Percentiles rank a stretch among this genome's conserved stretches.
Evolutionary conservation across 2,329 filamentous ascomycete species (phyloP).

Genomic region (Myriangium duriaei): DNA sequence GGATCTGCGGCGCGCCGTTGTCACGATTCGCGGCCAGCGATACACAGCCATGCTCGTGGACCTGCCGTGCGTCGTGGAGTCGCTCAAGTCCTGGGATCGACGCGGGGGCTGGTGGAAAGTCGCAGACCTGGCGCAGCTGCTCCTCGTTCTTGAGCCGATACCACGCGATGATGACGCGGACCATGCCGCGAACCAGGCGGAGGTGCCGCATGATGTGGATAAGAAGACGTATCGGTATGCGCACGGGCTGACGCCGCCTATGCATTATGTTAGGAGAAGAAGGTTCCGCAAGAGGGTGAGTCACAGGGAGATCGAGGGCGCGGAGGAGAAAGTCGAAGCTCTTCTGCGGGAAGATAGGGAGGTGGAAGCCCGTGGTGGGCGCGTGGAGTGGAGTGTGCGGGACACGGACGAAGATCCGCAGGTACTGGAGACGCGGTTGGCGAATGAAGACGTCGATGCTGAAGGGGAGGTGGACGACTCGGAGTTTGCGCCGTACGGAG

Average conservation of each 20-base stretch:
- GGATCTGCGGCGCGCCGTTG: conserved; percentile 59
- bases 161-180: conserved; percentile 24
- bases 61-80: conserved; percentile 74
- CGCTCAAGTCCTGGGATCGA: conserved; percentile 87
- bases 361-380: conserved; percentile 41
- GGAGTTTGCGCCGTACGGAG: conserved; percentile 19
- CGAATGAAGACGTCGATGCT: conserved; percentile 23
- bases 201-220: conserved; percentile 62
- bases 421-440: too few relatives aligned
- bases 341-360: conserved; percentile 56
- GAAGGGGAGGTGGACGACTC: conserved; percentile 27
- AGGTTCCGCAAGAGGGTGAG: conserved; percentile 74
- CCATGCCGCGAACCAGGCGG: conserved; percentile 36
- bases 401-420: conserved; percentile 8
- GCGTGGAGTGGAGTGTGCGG: conserved; percentile 38
- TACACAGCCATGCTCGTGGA: conserved; percentile 75
- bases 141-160: conserved; percentile 61
- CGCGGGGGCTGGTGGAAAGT: conserved; percentile 75
- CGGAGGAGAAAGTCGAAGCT: conserved; percentile 66
- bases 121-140: conserved; percentile 80
- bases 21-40: conserved; percentile 55
- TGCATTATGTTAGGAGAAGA: conserved; percentile 72
- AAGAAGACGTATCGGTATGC: conserved; percentile 58
- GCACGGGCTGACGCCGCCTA: conserved; percentile 76
- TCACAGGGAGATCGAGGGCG: conserved; percentile 72